Base-by-base conservation (phyloP, 2,329 filamentous ascomycete genomes). In the Fusarium bulbicola region DNA sequence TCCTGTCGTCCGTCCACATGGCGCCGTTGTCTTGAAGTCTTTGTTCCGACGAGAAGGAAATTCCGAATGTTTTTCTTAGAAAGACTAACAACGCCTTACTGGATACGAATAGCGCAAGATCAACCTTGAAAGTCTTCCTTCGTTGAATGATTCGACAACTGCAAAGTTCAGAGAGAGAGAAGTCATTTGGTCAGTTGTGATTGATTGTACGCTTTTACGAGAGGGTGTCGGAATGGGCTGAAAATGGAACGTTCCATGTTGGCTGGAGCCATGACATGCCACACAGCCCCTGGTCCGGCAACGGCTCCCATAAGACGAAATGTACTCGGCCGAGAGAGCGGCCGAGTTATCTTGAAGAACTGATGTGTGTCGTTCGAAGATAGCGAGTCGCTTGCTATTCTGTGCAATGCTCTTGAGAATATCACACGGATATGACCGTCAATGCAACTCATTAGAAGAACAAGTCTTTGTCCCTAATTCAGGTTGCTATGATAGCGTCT, bases 211-310 rank as follows among this genome's bases (percentile, higher is more conserved):
- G 28, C 49, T 26, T 62, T 20, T 56, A 40, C 42, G 40, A n/a
- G 26, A 68, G 34, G 39, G 36, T 53, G 28, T 54, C 24, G 42
- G 59, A 21, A 57, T 26, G 54, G 45, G 65, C 70, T 61, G 69
- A 66, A 53, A 54, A 73, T 72, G 70, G 70, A 72, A 72, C 70
- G 70, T 72, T 72, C 59, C 70, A 72, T 72, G 60, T 59, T 66
- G 52, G 21, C 70, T 72, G 70, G 70, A 65, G 40, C 58, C 70
- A 73, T 58, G 65, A 65, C 70, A 73, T 60, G 66, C 66, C 59
- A 69, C 59, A 53, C 58, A 57, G 30, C 52, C 66, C 70, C 59
- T 70, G 60, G 46, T 70, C 21, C 47, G 46, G 59, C 60, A 73
- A 63, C 56, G 43, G 57, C 47, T 70, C 53, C 50, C 59, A 58